Percentiles rank a stretch among this genome's conserved stretches.
phyloP scores from a whole-genome alignment of 768 basidiomycete genomes.

The Leucogyrophana mollusca region DNA sequence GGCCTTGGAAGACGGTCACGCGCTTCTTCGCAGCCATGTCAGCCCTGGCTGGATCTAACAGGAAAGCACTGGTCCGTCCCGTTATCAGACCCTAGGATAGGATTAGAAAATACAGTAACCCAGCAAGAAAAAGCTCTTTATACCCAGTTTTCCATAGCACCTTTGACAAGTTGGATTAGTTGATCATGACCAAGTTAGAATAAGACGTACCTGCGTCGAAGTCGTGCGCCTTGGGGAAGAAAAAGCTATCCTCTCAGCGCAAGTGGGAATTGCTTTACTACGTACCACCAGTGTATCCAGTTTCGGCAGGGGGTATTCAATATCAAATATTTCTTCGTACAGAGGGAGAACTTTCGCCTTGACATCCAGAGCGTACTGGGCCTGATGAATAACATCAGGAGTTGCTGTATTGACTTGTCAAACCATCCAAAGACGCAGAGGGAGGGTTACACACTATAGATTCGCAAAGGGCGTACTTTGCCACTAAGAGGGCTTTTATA shows the following conservation, averaged over 20 bases:
- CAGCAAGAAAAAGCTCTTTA: background rate
- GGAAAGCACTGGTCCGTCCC: constrained; percentile 77
- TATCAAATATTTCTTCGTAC: constrained; percentile 92
- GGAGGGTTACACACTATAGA: constrained; percentile 60
- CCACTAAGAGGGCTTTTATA: constrained; percentile 81
- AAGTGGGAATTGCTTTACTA: constrained; percentile 3
- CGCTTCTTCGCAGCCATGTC: constrained; percentile 75
- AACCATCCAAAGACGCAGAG: background rate
- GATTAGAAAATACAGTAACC: background rate
- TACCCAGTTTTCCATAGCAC: constrained; percentile 93
- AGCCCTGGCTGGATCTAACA: constrained; percentile 74
- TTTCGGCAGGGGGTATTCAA: constrained; percentile 92
- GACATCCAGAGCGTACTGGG: constrained; percentile 84
- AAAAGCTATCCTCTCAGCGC: background rate
- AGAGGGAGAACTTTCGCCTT: constrained; percentile 78
- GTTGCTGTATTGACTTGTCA: constrained; percentile 51
- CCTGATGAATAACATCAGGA: constrained; percentile 77
- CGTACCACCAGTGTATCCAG: constrained; percentile 86
- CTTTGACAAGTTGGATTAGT: constrained; percentile 21
- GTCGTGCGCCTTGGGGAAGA: constrained; percentile 58
- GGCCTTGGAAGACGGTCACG: constrained; percentile 76
- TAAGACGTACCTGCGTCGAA: constrained; percentile 75
- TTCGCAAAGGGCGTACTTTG: constrained; percentile 76
- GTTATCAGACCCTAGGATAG: constrained; percentile 74
- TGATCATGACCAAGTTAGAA: background rate